These are phyloP conservation scores for Phlegmacium glaucopus DNA, from an alignment of 768 basidiomycete genomes.

Conservation along the genomic window DNA sequence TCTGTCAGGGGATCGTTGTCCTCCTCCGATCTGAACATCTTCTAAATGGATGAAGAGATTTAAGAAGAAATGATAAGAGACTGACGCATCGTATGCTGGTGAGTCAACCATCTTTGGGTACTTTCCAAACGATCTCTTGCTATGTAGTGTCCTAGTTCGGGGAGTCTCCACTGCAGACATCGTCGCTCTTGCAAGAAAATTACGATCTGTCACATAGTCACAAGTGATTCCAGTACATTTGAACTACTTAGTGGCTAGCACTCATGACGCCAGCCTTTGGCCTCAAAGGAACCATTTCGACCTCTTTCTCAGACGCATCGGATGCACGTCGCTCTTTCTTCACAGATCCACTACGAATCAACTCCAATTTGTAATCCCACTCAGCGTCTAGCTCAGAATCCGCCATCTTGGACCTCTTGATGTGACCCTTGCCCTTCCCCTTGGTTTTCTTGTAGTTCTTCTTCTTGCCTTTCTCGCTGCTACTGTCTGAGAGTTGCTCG, in stretches of 20 bases:
- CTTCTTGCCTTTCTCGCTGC: slow-evolving; percentile 10
- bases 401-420: slow-evolving; percentile 20
- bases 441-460: slow-evolving; percentile 22
- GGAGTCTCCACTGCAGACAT: slow-evolving; percentile 25
- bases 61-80: slow-evolving; percentile 10
- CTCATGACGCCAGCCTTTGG: not conserved
- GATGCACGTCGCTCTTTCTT: slow-evolving; percentile 14
- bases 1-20: slow-evolving; percentile 87
- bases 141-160: slow-evolving; percentile 41
- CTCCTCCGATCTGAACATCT: slow-evolving; percentile 64
- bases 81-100: slow-evolving; percentile 74
- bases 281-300: not conserved
- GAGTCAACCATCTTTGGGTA: slow-evolving; percentile 61
- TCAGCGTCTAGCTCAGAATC: slow-evolving; percentile 20
- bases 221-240: not conserved
- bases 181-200: not conserved
- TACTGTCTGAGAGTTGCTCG: slow-evolving; percentile 16
- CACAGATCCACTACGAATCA: slow-evolving; percentile 10
- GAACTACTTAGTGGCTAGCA: not conserved
- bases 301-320: slow-evolving; percentile 7
- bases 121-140: slow-evolving; percentile 70
- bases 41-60: slow-evolving; percentile 9
- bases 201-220: not conserved
- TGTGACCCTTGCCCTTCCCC: slow-evolving; percentile 10
- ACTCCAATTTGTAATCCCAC: slow-evolving; percentile 24